Conservation (phyloP, 2,329 filamentous ascomycete species). For the Sarocladiaceae sp. region DNA sequence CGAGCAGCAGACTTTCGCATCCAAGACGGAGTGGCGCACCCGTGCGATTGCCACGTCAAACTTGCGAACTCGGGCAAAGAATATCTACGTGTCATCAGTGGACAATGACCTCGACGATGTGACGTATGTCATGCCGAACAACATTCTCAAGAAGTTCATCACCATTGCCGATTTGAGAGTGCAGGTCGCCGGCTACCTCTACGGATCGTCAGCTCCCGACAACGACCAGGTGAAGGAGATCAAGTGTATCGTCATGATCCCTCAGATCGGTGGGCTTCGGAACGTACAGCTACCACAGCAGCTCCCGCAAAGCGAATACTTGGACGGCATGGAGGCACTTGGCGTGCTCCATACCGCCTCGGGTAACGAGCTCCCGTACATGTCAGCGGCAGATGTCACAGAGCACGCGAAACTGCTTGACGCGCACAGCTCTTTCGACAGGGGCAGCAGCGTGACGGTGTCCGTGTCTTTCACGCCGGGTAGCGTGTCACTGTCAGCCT, state of each 20-base stretch:
- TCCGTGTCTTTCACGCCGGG: constrained; percentile 95
- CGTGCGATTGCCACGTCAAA: constrained; percentile 96
- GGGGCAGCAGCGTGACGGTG: constrained; percentile 87
- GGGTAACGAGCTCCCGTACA: constrained; percentile 92
- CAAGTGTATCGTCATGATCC: constrained; percentile 94
- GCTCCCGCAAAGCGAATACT: constrained; percentile 86
- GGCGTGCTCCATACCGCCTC: constrained; percentile 95
- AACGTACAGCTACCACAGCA: constrained; percentile 88
- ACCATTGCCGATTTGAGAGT: constrained; percentile 94
- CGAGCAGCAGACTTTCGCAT: constrained; percentile 95
- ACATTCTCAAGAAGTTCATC: constrained; percentile 97
- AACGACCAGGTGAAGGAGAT: constrained; percentile 98
- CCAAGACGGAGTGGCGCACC: constrained; percentile 98
- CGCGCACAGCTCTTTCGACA: constrained; percentile 61
- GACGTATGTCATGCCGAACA: constrained; percentile 99
- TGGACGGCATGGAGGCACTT: constrained; percentile 81
- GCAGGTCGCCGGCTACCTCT: constrained; percentile 93
- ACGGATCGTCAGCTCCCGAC: constrained; percentile 76
- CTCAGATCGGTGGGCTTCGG: constrained; percentile 89
- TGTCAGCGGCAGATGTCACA: constrained; percentile 92
- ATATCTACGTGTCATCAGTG: constrained; percentile 97
- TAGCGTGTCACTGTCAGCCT: constrained; percentile 90
- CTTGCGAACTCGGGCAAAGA: constrained; percentile 87
- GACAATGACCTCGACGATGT: constrained; percentile 87
- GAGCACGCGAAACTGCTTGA: constrained; percentile 90